These are phyloP conservation scores for Suhomyces sp. DNA, from an alignment of 805 yeast species.

Conservation along the genomic window DNA sequence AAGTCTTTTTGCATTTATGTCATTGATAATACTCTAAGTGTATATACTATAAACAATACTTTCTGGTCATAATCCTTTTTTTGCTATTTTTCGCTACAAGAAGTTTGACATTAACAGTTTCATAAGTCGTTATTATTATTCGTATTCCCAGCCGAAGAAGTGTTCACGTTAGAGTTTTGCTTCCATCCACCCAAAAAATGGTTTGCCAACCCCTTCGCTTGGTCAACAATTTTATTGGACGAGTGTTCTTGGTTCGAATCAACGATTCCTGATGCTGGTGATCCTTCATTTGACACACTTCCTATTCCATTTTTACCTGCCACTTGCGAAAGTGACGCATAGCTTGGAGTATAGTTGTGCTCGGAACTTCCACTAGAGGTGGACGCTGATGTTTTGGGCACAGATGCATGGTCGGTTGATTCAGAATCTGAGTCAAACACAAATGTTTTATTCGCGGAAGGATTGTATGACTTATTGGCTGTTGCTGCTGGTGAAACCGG, in stretches of 20 bases:
- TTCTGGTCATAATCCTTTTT: not conserved
- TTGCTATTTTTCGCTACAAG: not conserved
- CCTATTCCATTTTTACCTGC: slow-evolving; percentile 45
- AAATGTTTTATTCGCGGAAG: slow-evolving; percentile 25
- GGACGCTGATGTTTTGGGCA: not conserved
- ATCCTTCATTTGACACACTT: slow-evolving; percentile 25
- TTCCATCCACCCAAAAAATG: slow-evolving; percentile 31
- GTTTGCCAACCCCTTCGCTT: slow-evolving; percentile 36
- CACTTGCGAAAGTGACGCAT: slow-evolving; percentile 48
- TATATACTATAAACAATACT: not conserved
- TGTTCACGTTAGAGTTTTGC: slow-evolving; percentile 2
- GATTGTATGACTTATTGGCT: not conserved
- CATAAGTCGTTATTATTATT: not conserved
- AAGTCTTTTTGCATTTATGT: not conserved
- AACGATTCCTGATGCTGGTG: not conserved
- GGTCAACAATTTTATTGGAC: slow-evolving; percentile 27
- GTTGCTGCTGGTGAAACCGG: not conserved
- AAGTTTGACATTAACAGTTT: not conserved
- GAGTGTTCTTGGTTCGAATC: slow-evolving; percentile 7
- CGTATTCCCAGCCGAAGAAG: not conserved
- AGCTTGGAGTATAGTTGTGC: slow-evolving; percentile 26
- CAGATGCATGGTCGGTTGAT: slow-evolving; percentile 15
- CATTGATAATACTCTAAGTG: not conserved
- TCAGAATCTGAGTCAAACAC: slow-evolving; percentile 35
- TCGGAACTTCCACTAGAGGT: not conserved